Evolutionary conservation across 1,139 yeast genomes (phyloP).

Genomic region (Debaryomyces coudertii): DNA sequence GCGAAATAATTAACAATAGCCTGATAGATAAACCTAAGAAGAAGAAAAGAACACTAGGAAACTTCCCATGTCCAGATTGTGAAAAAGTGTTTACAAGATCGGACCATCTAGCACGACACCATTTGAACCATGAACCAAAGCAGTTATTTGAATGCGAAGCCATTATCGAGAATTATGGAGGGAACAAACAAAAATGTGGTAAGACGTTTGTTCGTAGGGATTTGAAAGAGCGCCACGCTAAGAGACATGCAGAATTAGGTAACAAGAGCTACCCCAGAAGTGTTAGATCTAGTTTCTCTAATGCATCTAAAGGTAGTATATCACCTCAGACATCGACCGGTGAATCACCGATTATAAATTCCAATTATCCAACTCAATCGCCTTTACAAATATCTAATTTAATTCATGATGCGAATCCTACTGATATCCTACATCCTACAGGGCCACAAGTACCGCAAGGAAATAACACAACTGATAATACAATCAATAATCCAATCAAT

Average conservation of each 20-base stretch:
- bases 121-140: conserved; percentile 44
- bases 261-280: neutral
- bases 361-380: conserved; percentile 14
- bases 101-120: conserved; percentile 48
- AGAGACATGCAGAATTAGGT: conserved; percentile 24
- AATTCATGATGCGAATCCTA: conserved; percentile 16
- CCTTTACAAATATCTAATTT: conserved; percentile 26
- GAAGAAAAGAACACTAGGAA: conserved; percentile 16
- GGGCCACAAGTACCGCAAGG: neutral
- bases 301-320: conserved; percentile 11
- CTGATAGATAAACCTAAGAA: conserved; percentile 9
- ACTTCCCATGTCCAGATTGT: conserved; percentile 28
- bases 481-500: neutral
- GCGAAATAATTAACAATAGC: conserved; percentile 1
- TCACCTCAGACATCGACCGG: conserved; percentile 13
- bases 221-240: conserved; percentile 38
- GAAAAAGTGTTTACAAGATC: conserved; percentile 45
- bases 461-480: neutral
- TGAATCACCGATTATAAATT: conserved; percentile 11
- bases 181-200: conserved; percentile 27
- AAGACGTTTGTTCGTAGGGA: conserved; percentile 41
- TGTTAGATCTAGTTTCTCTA: neutral
- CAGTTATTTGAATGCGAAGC: conserved; percentile 36
- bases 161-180: conserved; percentile 29
- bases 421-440: neutral